Evolutionary conservation across 139 green algal species (phyloP).

Genomic region (Closterium sp.): DNA sequence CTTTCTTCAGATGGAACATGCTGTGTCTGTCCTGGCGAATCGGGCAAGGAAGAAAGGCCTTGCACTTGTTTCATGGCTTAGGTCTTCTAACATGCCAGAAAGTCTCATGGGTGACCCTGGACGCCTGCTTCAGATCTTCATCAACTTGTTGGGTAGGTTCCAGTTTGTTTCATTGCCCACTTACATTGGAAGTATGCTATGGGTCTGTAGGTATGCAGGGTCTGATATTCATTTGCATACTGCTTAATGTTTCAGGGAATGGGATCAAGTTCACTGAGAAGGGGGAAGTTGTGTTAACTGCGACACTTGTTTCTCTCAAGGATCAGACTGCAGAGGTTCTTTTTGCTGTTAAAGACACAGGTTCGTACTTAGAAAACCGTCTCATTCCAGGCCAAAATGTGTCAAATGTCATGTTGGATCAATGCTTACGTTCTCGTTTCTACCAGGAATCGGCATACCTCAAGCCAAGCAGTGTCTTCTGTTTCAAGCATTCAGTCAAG

Average conservation of each 20-base stretch:
- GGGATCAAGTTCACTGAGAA: conserved; percentile 41
- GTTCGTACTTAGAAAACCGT: background rate
- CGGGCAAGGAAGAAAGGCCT: conserved; percentile 27
- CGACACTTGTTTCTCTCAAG: background rate
- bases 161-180: background rate
- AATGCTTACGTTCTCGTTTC: background rate
- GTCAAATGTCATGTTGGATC: background rate
- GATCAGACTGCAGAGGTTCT: background rate
- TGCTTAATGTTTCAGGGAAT: conserved; percentile 12
- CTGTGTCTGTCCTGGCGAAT: conserved; percentile 19
- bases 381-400: background rate
- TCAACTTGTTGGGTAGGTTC: conserved; percentile 37
- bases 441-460: conserved; percentile 44
- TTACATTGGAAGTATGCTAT: no score
- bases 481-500: conserved; percentile 44
- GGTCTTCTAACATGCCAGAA: conserved; percentile 5
- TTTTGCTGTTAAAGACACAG: background rate
- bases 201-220: no score
- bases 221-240: no score
- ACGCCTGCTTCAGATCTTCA: conserved; percentile 42
- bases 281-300: conserved; percentile 16
- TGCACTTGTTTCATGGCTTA: conserved; percentile 2
- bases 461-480: conserved; percentile 30
- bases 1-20: conserved; percentile 34
- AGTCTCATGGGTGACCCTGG: conserved; percentile 24